Evolutionary conservation across 805 yeast species (phyloP).

Genomic region (Candida hispaniensis): DNA sequence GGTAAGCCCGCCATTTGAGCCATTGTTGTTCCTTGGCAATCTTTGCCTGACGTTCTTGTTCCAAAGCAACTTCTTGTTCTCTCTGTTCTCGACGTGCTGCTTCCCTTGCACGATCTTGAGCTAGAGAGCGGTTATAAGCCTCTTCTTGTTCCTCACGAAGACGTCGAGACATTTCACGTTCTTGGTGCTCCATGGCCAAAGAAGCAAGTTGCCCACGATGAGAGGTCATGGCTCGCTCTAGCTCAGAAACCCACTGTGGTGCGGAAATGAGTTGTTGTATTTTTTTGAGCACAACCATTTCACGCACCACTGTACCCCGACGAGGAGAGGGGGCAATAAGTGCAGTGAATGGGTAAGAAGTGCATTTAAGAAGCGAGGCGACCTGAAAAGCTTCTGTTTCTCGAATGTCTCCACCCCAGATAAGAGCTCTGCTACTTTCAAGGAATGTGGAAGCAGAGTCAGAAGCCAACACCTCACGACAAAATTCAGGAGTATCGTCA

Average conservation of each 20-base stretch:
- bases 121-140: constrained; percentile 62
- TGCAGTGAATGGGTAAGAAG: constrained; percentile 75
- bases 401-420: constrained; percentile 86
- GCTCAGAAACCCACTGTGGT: constrained; percentile 34
- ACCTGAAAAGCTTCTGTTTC: constrained; percentile 77
- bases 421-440: constrained; percentile 41
- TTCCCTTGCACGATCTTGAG: constrained; percentile 50
- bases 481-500: constrained; percentile 47
- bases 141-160: constrained; percentile 64
- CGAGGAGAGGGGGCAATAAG: constrained; percentile 52
- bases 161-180: constrained; percentile 43
- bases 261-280: constrained; percentile 43
- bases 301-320: constrained; percentile 34
- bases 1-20: constrained; percentile 43
- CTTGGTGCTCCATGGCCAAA: constrained; percentile 53
- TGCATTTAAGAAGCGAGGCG: constrained; percentile 59
- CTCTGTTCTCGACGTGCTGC: constrained; percentile 26
- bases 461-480: constrained; percentile 44
- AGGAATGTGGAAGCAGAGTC: constrained; percentile 37
- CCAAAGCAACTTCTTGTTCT: constrained; percentile 22
- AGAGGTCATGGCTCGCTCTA: constrained; percentile 37
- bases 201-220: constrained; percentile 35
- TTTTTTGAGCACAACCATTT: constrained; percentile 49
- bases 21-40: constrained; percentile 29
- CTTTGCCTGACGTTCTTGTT: constrained; percentile 19